Percentiles rank a stretch among this genome's conserved stretches.
Evolutionary conservation across 345 rosid species (phyloP).

Genomic region (Lumnitzera littorea): DNA sequence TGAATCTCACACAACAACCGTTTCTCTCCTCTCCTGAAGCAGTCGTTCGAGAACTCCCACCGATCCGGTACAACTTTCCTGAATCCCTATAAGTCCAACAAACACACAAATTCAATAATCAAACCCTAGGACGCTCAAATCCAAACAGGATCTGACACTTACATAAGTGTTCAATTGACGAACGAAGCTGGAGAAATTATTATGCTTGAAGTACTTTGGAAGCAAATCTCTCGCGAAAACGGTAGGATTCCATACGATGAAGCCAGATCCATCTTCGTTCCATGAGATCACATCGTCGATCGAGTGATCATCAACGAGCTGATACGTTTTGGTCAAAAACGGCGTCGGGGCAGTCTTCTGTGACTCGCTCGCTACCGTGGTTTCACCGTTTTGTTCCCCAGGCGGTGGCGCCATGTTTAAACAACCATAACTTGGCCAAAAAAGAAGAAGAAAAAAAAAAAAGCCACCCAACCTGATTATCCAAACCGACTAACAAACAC

Average conservation of each 20-base stretch:
- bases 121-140: not conserved
- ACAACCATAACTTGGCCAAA: too few species aligned
- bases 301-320: constrained; percentile 61
- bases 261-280: constrained; percentile 83
- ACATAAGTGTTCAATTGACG: constrained; percentile 95
- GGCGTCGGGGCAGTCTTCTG: constrained; percentile 76
- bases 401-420: constrained; percentile 20
- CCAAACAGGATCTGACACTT: not conserved
- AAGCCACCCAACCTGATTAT: too few species aligned
- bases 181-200: constrained; percentile 88
- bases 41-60: constrained; percentile 91
- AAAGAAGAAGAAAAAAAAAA: too few species aligned
- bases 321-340: constrained; percentile 70
- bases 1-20: constrained; percentile 70
- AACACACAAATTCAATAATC: not conserved
- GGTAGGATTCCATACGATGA: constrained; percentile 83
- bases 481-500: too few species aligned
- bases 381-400: constrained; percentile 24
- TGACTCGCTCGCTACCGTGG: constrained; percentile 27
- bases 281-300: constrained; percentile 79
- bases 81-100: constrained; percentile 45
- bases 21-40: constrained; percentile 64
- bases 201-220: constrained; percentile 81
- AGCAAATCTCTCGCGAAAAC: constrained; percentile 83
- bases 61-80: constrained; percentile 83